A percentile compares a stretch with the other conserved stretches of the same genome.
Conservation (phyloP, 2,329 filamentous ascomycete species). For the Bipolaris bicolor region DNA sequence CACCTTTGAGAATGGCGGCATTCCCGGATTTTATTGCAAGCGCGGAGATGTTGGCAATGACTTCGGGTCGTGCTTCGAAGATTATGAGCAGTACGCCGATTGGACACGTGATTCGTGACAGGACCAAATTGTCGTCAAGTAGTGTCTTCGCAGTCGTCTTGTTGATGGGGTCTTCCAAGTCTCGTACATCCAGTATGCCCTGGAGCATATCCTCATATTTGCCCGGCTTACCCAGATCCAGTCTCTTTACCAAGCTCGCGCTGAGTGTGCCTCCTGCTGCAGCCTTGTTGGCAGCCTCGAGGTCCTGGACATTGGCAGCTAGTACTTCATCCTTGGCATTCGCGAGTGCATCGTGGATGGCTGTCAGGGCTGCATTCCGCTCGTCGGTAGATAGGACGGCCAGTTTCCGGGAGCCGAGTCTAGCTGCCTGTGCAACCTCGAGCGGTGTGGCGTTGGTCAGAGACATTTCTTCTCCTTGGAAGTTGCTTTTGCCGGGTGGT, state of each 20-base stretch:
- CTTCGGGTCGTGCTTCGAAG: conserved; percentile 95
- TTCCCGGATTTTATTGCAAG: conserved; percentile 97
- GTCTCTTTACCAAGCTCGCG: conserved; percentile 81
- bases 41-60: conserved; percentile 97
- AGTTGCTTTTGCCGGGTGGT: conserved; percentile 23
- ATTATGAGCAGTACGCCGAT: conserved; percentile 98
- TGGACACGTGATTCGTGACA: conserved; percentile 89
- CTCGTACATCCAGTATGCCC: conserved; percentile 87
- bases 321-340: conserved; percentile 76
- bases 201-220: conserved; percentile 99
- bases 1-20: conserved; percentile 94
- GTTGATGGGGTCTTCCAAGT: conserved; percentile 85
- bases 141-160: conserved; percentile 81
- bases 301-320: conserved; percentile 82
- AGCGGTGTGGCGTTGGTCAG: conserved; percentile 82
- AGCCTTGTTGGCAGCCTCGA: conserved; percentile 74
- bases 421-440: conserved; percentile 78
- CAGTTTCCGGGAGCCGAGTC: conserved; percentile 79
- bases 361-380: conserved; percentile 83
- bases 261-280: conserved; percentile 78
- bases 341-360: conserved; percentile 78
- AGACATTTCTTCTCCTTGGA: conserved; percentile 64
- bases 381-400: conserved; percentile 76
- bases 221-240: conserved; percentile 83
- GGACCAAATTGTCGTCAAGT: conserved; percentile 81